Conservation (phyloP, 176 grass and related monocot species). For the Eleusine indica region DNA sequence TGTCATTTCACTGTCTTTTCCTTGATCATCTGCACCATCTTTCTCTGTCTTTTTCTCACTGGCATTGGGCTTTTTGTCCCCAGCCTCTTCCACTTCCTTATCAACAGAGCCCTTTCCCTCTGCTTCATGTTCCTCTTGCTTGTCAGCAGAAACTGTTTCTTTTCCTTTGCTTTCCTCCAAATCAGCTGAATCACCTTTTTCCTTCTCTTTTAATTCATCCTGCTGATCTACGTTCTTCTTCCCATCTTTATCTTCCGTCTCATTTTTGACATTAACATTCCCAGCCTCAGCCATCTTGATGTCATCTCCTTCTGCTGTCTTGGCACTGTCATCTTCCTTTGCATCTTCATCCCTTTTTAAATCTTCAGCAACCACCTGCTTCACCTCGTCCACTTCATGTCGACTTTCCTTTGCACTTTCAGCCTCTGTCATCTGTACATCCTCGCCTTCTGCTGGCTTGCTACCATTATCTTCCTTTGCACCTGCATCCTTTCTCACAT, state of each 20-base stretch:
- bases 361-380: constrained; percentile 41
- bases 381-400: constrained; percentile 6
- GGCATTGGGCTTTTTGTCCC: neutral
- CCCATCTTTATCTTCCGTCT: constrained; percentile 39
- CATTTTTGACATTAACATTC: constrained; percentile 19
- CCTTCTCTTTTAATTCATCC: constrained; percentile 38
- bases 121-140: constrained; percentile 39
- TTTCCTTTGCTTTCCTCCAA: constrained; percentile 33
- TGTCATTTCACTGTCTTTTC: neutral
- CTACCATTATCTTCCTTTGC: constrained; percentile 16
- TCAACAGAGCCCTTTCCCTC: constrained; percentile 41
- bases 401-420: constrained; percentile 20
- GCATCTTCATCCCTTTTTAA: constrained; percentile 21
- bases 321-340: constrained; percentile 21
- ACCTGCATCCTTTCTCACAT: constrained; percentile 34
- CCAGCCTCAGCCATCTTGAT: constrained; percentile 38
- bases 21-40: neutral
- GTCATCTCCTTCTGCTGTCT: constrained; percentile 33
- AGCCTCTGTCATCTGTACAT: constrained; percentile 43
- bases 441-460: constrained; percentile 31
- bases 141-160: constrained; percentile 21
- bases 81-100: constrained; percentile 16
- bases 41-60: neutral
- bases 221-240: constrained; percentile 9
- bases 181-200: constrained; percentile 10